Base-by-base conservation (phyloP, 371 early-diverging fungal genomes). In the Apophysomyces ossiformis region DNA sequence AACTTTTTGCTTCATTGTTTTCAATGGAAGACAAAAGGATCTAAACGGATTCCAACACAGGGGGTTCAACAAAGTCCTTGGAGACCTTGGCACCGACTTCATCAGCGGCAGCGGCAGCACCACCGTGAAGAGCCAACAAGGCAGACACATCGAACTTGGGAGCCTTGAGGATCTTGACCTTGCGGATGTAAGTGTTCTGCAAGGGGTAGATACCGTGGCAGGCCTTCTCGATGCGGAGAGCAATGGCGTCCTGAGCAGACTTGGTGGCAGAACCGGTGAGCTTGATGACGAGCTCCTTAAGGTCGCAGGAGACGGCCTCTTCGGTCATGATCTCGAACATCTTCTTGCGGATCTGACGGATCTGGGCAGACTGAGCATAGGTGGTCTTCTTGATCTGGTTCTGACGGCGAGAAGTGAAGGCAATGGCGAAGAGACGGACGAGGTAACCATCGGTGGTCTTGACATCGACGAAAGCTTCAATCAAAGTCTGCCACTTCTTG, bases 371-470 rank as follows among this genome's bases (percentile, higher is more conserved):
- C 84, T 95, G 94, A 59, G 99, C 99, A 81, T 99, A 99, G 73
- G 98, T 96, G 81, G 99, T 99, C 93, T 98, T 98, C 89, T 92
- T 92, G 84, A 95, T 85, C 89, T 98, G 99, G 90, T 93, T 92
- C 67, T 88, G 89, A 75, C 95, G 92, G 77, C 96, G 93, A 87
- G 94, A 90, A 87, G 99, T 99, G 94, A 99, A 99, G 70, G 94
- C 98, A 79, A 98, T 95, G 76, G 92, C 88, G 82, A 99, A 99
- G 71, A 99, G 85, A 81, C 99, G 97, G 79, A 99, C 88, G 70
- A 96, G 89, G 92, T 99, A 99, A 71, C 99, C 99, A 87, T 99
- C 99, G 76, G 97, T 97, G 83, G 99, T 99, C 92, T 97, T 98
- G 88, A 99, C 94, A 83, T 99, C 99, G 58, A 95, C 91, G 85